Conservation (phyloP, 225 moss, liverwort and hornwort genomes). For the Asterella californica region DNA sequence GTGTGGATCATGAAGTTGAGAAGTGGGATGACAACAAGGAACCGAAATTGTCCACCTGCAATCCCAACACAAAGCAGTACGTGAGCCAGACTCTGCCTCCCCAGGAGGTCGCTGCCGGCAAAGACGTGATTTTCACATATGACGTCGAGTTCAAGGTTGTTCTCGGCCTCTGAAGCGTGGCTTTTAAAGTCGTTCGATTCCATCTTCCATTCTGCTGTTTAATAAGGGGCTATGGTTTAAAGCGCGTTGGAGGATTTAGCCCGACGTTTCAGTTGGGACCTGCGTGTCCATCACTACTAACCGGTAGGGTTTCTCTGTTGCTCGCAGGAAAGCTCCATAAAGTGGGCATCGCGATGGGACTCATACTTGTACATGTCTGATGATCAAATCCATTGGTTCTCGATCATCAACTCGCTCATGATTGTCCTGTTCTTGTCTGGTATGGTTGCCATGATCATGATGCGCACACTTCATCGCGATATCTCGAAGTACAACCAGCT, state of each 20-base stretch:
- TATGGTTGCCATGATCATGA: constrained; percentile 99
- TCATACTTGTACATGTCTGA: constrained; percentile 84
- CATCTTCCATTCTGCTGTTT: too few species aligned
- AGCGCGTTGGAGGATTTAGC: neutral
- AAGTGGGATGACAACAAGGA: constrained; percentile 46
- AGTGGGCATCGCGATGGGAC: constrained; percentile 96
- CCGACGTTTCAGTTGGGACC: neutral
- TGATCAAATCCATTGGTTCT: constrained; percentile 94
- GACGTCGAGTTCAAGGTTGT: constrained; percentile 64
- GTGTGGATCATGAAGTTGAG: constrained; percentile 62
- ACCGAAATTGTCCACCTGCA: constrained; percentile 56
- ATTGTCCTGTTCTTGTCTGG: constrained; percentile 91
- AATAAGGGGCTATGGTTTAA: neutral
- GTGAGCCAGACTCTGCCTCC: constrained; percentile 38
- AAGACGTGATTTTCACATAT: constrained; percentile 64
- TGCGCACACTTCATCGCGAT: constrained; percentile 94
- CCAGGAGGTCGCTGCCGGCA: constrained; percentile 56
- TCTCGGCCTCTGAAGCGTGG: neutral
- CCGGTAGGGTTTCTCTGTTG: neutral
- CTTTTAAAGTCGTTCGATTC: too few species aligned
- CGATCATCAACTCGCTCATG: constrained; percentile 91
- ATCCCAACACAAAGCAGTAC: constrained; percentile 54
- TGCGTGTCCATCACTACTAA: too few species aligned
- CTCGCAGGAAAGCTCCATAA: constrained; percentile 59
- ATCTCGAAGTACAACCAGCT: constrained; percentile 97